phyloP scores from a whole-genome alignment of 345 rosid species.

The Murraya koenigii region DNA sequence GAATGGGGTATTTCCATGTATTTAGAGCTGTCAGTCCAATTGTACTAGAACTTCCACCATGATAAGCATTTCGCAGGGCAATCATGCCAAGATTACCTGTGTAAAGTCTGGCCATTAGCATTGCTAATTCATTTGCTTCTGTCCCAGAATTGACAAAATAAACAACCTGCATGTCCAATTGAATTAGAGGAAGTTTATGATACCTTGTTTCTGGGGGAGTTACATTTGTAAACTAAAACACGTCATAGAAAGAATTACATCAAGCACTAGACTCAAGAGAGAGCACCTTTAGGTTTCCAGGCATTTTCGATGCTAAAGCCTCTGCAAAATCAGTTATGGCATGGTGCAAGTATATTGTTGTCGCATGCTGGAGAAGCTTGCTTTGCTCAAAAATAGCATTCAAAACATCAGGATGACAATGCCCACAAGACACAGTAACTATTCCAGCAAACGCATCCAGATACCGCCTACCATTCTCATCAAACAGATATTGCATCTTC shows the following conservation, averaged over 20 bases:
- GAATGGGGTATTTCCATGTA: constrained; percentile 94
- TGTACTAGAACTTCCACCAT: constrained; percentile 90
- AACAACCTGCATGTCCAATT: constrained; percentile 61
- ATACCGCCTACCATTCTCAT: constrained; percentile 73
- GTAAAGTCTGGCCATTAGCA: constrained; percentile 92
- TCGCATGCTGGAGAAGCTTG: constrained; percentile 88
- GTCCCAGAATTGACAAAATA: constrained; percentile 93
- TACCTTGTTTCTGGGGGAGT: not conserved
- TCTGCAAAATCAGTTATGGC: constrained; percentile 87
- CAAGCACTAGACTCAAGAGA: not conserved
- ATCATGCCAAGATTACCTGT: constrained; percentile 84
- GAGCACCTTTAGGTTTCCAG: constrained; percentile 77
- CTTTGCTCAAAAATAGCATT: constrained; percentile 72
- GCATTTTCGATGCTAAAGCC: constrained; percentile 88
- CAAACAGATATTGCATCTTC: constrained; percentile 94
- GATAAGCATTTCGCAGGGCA: constrained; percentile 91
- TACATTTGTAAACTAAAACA: not conserved
- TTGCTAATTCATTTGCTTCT: constrained; percentile 92
- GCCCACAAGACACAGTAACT: constrained; percentile 91
- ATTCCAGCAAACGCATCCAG: constrained; percentile 91
- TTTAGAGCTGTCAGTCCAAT: constrained; percentile 85
- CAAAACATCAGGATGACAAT: constrained; percentile 82
- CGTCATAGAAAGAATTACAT: not conserved
- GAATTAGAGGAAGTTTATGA: not conserved
- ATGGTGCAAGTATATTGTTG: constrained; percentile 84